Conservation (phyloP, 164 flowering plant genomes). For the Stephania yunnanensis region DNA sequence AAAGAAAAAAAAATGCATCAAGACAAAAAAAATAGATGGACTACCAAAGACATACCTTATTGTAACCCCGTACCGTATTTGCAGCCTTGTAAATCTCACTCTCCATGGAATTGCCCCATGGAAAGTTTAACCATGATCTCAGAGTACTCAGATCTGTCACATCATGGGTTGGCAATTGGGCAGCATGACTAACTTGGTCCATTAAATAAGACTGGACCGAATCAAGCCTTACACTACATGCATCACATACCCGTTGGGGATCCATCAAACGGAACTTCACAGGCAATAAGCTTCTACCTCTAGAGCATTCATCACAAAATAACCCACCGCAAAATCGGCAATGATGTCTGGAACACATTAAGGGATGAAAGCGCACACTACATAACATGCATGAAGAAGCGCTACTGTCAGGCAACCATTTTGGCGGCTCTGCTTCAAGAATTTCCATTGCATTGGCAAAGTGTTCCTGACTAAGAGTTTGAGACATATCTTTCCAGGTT, state of each 20-base stretch:
- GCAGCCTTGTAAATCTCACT: slow-evolving; percentile 95
- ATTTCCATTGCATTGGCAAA: slow-evolving; percentile 49
- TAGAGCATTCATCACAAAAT: slow-evolving; percentile 79
- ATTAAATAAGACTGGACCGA: slow-evolving; percentile 75
- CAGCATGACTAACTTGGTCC: slow-evolving; percentile 91
- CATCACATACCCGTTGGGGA: slow-evolving; percentile 92
- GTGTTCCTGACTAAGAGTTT: slow-evolving; percentile 77
- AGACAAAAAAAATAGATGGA: not conserved
- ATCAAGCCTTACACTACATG: slow-evolving; percentile 84
- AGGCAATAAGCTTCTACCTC: slow-evolving; percentile 86
- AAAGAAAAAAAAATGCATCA: not conserved
- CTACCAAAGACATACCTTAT: slow-evolving; percentile 36
- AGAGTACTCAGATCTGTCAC: slow-evolving; percentile 92
- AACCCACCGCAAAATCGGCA: slow-evolving; percentile 95
- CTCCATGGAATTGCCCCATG: slow-evolving; percentile 97
- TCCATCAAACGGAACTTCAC: slow-evolving; percentile 52
- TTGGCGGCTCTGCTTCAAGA: slow-evolving; percentile 83
- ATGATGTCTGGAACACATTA: slow-evolving; percentile 91
- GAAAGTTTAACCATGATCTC: slow-evolving; percentile 94
- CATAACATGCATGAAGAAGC: slow-evolving; percentile 93
- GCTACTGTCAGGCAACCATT: slow-evolving; percentile 90
- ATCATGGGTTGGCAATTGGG: slow-evolving; percentile 89
- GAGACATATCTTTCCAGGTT: slow-evolving; percentile 96
- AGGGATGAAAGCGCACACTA: slow-evolving; percentile 81
- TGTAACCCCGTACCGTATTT: slow-evolving; percentile 66